Evolutionary conservation across 306 rosid species (phyloP), one percentile per base, ranked within the genome.

Genomic region (Prunus armeniaca): DNA sequence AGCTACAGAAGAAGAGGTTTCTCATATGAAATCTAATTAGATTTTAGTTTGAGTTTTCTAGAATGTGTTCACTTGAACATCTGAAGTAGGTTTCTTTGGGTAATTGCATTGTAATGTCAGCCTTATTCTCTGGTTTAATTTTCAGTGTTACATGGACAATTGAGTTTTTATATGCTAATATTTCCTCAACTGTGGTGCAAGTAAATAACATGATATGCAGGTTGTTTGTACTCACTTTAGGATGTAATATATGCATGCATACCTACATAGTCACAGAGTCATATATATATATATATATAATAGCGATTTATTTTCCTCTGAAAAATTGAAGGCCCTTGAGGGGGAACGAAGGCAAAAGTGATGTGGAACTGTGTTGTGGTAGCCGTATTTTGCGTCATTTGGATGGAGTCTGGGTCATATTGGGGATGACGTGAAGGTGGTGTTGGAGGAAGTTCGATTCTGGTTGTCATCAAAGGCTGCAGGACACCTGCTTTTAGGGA

Each of bases 21-120:
- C 32, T 52, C 65, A n/a, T 71, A 13, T 22, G 75, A 71, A 71
- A 20, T 47, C 65, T 71, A 19, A 20, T 55, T 55, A 71, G 20
- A 12, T 71, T 71, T 55, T 32, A 32, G 51, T 71, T 52, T 51
- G 25, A 51, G 60, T 28, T 60, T 4, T 69, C 51, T 28, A 38
- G 3, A 49, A 25, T 50, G 17, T 49, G 60, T 50, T 27, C 25
- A 49, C 73, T 14, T 49, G 41, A 38, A 9, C 43, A 7, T 38
- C 43, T 38, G 43, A 50, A 24, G 43, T 69, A 25, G 22, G 24
- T 49, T 8, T 14, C n/a, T 25, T 6, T 47, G 15, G 22, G 43
- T 47, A 69, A 47, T 12, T 69, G 73, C 30, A 69, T 4, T 15
- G 12, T 2, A 69, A 22, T 52, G n/a, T 19, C 43, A 38, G 10